Evolutionary conservation across 306 rosid genomes (phyloP), one percentile per base, ranked within the genome.

Genomic region (Ormosia emarginata): DNA sequence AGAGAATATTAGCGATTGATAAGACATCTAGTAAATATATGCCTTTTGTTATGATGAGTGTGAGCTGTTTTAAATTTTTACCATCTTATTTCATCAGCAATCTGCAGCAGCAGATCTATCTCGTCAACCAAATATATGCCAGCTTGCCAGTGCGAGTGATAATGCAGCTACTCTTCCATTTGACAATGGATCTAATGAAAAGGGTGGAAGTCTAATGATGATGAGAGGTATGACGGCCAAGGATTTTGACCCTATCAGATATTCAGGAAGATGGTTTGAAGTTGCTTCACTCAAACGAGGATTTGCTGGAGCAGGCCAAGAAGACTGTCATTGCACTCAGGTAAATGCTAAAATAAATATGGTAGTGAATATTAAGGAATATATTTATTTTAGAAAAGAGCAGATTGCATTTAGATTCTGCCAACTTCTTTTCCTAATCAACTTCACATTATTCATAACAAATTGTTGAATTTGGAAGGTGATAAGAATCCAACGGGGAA

Each of bases 281-380:
- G 98, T 95, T 77, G 97, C 99, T 81, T 95, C 99, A 1, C 99
- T 93, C 59, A 95, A 95, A 86, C 79, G 97, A n/a, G 99, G 99
- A 84, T 95, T 95, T 67, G 97, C 98, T 47, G 99, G 99, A 75
- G 90, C 79, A 82, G 99, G 99, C 68, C 99, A 95, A 86, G 99
- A 90, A 89, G 99, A 95, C 56, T 95, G 99, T 77, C 98, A 95
- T 86, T 95, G 98, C 86, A 95, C 98, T 72, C 99, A 95, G 99
- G 99, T 93, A 84, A 88, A 80, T 82, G 58, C 74, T 49, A 75
- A 79, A 56, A 87, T 61, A 70, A 52, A 77, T 68, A 62, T 68
- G 67, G 72, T 81, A 67, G 43, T 80, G 66, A 77, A 33, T 29
- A 58, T 70, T 56, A 24, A 17, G 55, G 78, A 70, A 37, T 41